Evolutionary conservation across 2,329 filamentous ascomycete genomes (phyloP).

Genomic region (Pyrenochaeta sp.): DNA sequence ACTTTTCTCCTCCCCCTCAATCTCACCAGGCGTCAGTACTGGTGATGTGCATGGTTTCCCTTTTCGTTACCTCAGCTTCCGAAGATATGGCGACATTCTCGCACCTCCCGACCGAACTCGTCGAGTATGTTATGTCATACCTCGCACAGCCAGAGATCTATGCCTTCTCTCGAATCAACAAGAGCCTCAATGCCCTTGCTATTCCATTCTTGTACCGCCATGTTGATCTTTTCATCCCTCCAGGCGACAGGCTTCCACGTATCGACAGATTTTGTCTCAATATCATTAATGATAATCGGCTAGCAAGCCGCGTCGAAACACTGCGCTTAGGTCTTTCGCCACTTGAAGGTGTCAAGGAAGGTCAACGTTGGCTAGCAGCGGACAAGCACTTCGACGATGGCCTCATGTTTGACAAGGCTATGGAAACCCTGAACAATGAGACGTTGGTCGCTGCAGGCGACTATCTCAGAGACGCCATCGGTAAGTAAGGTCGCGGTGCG

Average conservation of each 20-base stretch:
- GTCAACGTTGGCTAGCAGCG: constrained; percentile 26
- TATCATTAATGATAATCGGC: constrained; percentile 22
- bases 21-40: background rate
- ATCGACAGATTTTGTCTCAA: constrained; percentile 38
- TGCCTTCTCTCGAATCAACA: constrained; percentile 22
- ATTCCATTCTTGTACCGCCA: constrained; percentile 33
- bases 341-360: constrained; percentile 14
- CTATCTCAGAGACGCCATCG: constrained; percentile 28
- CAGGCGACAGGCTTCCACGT: constrained; percentile 26
- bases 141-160: constrained; percentile 28
- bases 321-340: constrained; percentile 31
- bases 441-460: constrained; percentile 22
- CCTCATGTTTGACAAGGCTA: constrained; percentile 18
- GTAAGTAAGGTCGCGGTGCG: constrained; percentile 1
- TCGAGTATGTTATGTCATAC: constrained; percentile 32
- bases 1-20: background rate
- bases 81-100: constrained; percentile 28
- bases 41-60: background rate
- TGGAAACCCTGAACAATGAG: constrained; percentile 19
- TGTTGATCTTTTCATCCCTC: constrained; percentile 30
- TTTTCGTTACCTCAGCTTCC: background rate
- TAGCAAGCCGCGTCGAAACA: constrained; percentile 27
- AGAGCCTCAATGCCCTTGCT: constrained; percentile 17
- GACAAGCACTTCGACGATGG: constrained; percentile 23
- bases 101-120: constrained; percentile 32